Base-by-base conservation (phyloP, 2,329 filamentous ascomycete species). In the Alternaria angustiovoidea region DNA sequence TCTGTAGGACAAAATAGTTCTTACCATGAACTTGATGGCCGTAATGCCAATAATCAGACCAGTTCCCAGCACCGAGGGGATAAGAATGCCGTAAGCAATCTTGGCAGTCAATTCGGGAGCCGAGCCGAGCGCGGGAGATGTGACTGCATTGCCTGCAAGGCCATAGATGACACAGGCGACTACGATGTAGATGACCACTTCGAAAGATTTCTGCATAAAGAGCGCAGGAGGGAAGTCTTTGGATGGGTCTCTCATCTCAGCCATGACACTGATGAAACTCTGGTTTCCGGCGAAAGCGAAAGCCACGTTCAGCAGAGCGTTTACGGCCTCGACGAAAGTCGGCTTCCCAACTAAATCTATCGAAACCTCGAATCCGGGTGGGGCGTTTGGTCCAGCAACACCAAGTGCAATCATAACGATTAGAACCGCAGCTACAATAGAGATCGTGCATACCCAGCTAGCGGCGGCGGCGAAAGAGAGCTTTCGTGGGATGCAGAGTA, bases 41-140 rank as follows among this genome's bases (percentile, higher is more conserved):
- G 91, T 86, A 65, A 90, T 87, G 14, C 86, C 88, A 70, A 90
- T 89, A 58, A 92, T 89, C 4, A 91, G 88, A 51, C 89, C 89
- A 0, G 89, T 88, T 49, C 91, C 87, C 42, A 91, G 81, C 55
- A 91, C 91, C 2, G 90, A 91, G 20, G 89, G 89, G 5, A 89
- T 82, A 1, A 89, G 88, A 56, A 91, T 81, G 20, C 87, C 88
- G 77, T 88, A 91, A 12, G 90, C 89, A 16, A 89, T 81, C 72
- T 91, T 90, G 20, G 85, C 82, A 32, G 91, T 80, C 0, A 84
- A 71, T 3, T 71, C 72, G 4, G 84, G 82, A 6, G 88, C 85
- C 0, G 88, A 89, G 4, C 88, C 86, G 2, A 92, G 82, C 0
- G 90, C 89, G 0, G 90, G 90, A 2, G 87, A 88, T 1, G 83